Evolutionary conservation across 768 basidiomycete genomes (phyloP).

Genomic region (Lanmaoa pseudosensibilis): DNA sequence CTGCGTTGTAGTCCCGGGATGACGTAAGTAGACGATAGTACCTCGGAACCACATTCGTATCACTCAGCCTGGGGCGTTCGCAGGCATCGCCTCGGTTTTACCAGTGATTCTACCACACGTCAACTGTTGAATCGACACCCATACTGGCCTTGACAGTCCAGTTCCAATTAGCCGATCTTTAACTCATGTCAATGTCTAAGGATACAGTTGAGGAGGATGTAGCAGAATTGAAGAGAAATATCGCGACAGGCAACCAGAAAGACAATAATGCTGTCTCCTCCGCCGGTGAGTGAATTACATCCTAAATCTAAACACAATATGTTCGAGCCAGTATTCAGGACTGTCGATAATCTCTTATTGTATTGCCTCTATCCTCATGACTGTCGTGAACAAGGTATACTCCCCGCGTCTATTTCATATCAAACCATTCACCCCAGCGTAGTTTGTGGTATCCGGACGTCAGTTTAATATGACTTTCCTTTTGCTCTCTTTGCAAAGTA

Average conservation of each 20-base stretch:
- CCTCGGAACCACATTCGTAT: not conserved
- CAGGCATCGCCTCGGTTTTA: not conserved
- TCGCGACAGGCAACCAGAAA: slow-evolving; percentile 40
- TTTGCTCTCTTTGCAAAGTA: slow-evolving; percentile 85
- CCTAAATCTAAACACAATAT: not conserved
- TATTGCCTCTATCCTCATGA: slow-evolving; percentile 93
- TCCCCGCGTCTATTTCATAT: not conserved
- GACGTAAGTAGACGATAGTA: no score
- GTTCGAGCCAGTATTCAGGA: slow-evolving; percentile 43
- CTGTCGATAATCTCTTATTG: slow-evolving; percentile 89
- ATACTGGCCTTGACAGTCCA: not conserved
- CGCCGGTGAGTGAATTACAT: slow-evolving; percentile 19
- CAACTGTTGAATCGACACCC: not conserved
- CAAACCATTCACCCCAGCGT: slow-evolving; percentile 6
- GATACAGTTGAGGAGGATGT: slow-evolving; percentile 36
- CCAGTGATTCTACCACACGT: not conserved
- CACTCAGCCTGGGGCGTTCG: not conserved
- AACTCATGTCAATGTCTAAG: slow-evolving; percentile 18
- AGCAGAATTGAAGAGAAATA: slow-evolving; percentile 55
- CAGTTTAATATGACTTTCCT: slow-evolving; percentile 98
- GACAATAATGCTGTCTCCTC: slow-evolving; percentile 22
- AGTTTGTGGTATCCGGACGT: slow-evolving; percentile 94
- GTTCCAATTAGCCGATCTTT: not conserved
- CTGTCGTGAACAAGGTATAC: slow-evolving; percentile 89
- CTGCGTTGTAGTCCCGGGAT: no score